Conservation (phyloP, 441 rosid species). For the Capsella rubella region DNA sequence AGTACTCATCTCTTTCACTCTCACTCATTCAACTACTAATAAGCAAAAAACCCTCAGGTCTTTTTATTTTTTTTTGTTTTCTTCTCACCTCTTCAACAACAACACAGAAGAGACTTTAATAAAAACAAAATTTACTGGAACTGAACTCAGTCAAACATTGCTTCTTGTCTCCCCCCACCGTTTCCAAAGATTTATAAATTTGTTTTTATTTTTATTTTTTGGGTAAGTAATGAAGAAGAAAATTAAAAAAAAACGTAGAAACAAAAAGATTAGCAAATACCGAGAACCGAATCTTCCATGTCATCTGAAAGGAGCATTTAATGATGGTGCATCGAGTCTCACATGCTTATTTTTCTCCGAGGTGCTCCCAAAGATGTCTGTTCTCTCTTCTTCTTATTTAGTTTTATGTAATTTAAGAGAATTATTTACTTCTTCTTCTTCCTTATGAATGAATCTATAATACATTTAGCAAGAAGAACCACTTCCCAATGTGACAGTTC, state of each 20-base stretch:
- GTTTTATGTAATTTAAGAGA: constrained; percentile 4
- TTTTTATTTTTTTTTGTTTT: background rate
- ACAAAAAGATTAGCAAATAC: constrained; percentile 40
- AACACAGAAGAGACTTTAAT: constrained; percentile 6
- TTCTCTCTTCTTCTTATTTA: constrained; percentile 48
- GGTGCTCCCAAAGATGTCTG: constrained; percentile 70
- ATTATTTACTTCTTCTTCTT: constrained; percentile 12
- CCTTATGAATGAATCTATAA: constrained; percentile 32
- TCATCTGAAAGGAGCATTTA: constrained; percentile 58
- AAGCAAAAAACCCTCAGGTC: constrained; percentile 5
- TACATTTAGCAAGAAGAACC: constrained; percentile 32
- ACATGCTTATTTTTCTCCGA: constrained; percentile 57
- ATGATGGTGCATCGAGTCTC: constrained; percentile 60
- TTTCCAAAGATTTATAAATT: constrained; percentile 28
- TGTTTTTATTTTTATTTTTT: background rate
- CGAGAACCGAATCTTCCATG: constrained; percentile 75
- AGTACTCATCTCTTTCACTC: constrained; percentile 31
- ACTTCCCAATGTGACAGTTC: constrained; percentile 43
- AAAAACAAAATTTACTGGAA: constrained; percentile 30
- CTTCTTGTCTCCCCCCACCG: constrained; percentile 54
- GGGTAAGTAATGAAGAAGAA: background rate
- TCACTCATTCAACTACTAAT: constrained; percentile 10
- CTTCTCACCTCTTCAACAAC: constrained; percentile 30
- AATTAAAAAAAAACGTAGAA: background rate
- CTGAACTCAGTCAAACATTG: constrained; percentile 52